phyloP scores from a whole-genome alignment of 257 asterid genomes.

The Capsicum baccatum region DNA sequence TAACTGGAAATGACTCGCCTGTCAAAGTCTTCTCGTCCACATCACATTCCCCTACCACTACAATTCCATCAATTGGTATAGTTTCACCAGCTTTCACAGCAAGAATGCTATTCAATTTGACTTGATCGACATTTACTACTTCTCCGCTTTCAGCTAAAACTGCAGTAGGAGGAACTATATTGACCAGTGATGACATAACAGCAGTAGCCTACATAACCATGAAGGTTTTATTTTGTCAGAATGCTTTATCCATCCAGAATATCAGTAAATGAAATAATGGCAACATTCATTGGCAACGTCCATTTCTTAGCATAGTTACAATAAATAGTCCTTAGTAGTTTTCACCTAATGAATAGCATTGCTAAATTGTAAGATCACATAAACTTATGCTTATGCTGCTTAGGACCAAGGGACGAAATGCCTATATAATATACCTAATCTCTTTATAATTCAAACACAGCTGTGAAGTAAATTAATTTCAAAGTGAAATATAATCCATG shows the following conservation, averaged over 20 bases:
- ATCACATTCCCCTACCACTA: constrained; percentile 78
- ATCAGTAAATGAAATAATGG: neutral
- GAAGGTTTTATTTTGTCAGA: neutral
- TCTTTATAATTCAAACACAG: neutral
- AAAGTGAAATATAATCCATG: neutral
- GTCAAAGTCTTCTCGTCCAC: constrained; percentile 81
- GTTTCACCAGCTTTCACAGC: constrained; percentile 83
- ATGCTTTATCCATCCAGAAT: neutral
- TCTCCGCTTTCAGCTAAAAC: constrained; percentile 76
- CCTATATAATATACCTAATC: neutral
- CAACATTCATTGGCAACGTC: neutral
- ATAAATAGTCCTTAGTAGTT: too few relatives aligned
- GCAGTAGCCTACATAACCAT: constrained; percentile 53
- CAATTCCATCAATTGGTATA: constrained; percentile 82
- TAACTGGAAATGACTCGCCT: constrained; percentile 88
- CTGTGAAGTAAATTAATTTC: neutral
- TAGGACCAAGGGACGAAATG: neutral
- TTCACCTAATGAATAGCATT: neutral
- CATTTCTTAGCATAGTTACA: neutral
- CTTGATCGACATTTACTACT: constrained; percentile 69
- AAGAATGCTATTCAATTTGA: constrained; percentile 60
- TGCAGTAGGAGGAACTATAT: constrained; percentile 78
- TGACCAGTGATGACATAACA: constrained; percentile 75
- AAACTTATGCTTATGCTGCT: neutral
- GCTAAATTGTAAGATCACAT: neutral